Evolutionary conservation across 2,329 filamentous ascomycete species (phyloP), one percentile per base, ranked within the genome.

Genomic region (Phialemonium atrogriseum): DNA sequence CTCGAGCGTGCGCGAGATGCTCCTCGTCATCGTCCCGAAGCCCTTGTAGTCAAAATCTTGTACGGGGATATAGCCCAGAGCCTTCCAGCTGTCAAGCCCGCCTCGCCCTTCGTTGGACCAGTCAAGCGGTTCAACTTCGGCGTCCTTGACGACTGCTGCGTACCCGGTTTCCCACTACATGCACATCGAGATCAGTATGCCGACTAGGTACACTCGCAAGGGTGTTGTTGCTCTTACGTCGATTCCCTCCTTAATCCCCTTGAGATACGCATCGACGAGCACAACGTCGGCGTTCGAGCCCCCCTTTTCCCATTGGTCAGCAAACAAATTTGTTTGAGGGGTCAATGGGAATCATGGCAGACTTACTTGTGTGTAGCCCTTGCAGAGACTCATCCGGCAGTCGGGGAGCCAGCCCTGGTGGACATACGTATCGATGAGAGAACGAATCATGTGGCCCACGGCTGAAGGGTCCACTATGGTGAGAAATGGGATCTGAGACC

Each of bases 381-480:
- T 82, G 50, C 73, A 82, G 2, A 85, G 63, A n/a, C 69, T 77
- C 80, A 86, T 85, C 21, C 80, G 71, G 41, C 80, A 85, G 48
- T 87, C 82, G 0, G 82, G 82, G 5, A 87, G 57, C 60, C 76
- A 84, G 1, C 82, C 82, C 42, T 79, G 66, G 43, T 82, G 68
- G 18, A 66, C 64, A 43, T 85, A 87, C 1, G 73, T 84, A 36
- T 85, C 80, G 12, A 87, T 71, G 19, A 87, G 58, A 34, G 77
- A 82, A 14, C 79, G 67, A 9, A 86, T 64, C 71, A 86, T 83
- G 34, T 70, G 57, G 0, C 76, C 69, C 32, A 84, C 72, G 2
- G 74, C 69, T 0, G 56, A 39, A 0, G 82, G 80, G 42, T 86
- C 81, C 1, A 81, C 38, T 14, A 87, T 60, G 0, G 77, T 82